A percentile compares a stretch with the other conserved stretches of the same genome.
Evolutionary conservation across 2,329 filamentous ascomycete species (phyloP).

Genomic region (Dactylonectria macrodidyma): DNA sequence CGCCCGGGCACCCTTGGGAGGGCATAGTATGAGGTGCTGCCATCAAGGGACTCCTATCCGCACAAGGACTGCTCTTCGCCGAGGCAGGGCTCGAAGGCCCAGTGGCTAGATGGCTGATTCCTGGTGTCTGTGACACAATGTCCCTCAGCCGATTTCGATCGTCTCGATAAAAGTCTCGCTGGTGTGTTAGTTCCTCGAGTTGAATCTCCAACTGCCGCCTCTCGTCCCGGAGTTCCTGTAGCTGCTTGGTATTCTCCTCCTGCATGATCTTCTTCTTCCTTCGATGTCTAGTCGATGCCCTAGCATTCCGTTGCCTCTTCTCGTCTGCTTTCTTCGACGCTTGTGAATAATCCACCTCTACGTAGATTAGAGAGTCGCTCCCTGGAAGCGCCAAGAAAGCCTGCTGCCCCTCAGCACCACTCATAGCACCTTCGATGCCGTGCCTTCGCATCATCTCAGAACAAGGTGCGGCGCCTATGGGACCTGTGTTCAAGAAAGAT

Average conservation of each 20-base stretch:
- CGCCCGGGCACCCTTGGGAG: conserved; percentile 51
- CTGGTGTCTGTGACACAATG: conserved; percentile 73
- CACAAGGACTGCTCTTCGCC: conserved; percentile 54
- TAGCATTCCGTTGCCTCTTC: conserved; percentile 87
- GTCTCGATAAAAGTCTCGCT: conserved; percentile 80
- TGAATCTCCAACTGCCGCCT: conserved; percentile 74
- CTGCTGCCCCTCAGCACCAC: conserved; percentile 53
- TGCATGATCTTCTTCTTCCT: conserved; percentile 88
- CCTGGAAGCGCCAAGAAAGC: conserved; percentile 57
- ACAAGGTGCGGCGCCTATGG: conserved; percentile 51
- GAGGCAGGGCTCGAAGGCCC: conserved; percentile 68
- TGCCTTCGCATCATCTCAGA: conserved; percentile 52
- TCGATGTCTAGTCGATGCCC: conserved; percentile 87
- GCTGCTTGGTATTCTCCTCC: conserved; percentile 77
- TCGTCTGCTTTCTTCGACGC: conserved; percentile 88
- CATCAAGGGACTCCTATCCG: conserved; percentile 55
- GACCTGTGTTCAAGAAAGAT: no score
- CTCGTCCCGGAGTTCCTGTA: conserved; percentile 78
- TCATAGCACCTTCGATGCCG: conserved; percentile 45
- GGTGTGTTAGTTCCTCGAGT: conserved; percentile 69
- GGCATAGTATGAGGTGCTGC: conserved; percentile 48
- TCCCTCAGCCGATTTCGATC: conserved; percentile 81
- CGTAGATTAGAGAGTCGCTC: conserved; percentile 65
- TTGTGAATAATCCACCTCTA: conserved; percentile 86
- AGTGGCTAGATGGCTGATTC: conserved; percentile 67